Percentiles rank a stretch among this genome's conserved stretches.
Conservation (phyloP, 2,329 filamentous ascomycete genomes). For the Trichoderma sp. region DNA sequence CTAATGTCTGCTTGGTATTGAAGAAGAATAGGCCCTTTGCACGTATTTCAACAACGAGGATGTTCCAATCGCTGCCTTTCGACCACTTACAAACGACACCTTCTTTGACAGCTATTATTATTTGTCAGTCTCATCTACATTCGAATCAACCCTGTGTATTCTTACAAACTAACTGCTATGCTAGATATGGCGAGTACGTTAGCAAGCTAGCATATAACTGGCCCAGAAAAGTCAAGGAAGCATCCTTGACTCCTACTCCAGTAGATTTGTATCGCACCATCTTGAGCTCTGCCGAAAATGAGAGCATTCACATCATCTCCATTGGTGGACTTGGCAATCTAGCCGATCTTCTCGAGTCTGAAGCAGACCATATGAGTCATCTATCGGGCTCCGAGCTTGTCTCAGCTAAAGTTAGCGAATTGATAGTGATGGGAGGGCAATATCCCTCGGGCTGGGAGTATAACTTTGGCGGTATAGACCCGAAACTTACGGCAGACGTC, state of each 20-base stretch:
- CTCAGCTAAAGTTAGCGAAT: neutral
- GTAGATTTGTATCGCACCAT: constrained; percentile 2
- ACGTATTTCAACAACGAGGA: constrained; percentile 11
- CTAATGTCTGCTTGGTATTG: too few species aligned
- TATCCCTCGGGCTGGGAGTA: constrained; percentile 23
- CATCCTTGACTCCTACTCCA: neutral
- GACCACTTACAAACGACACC: constrained; percentile 6
- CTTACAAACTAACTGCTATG: neutral
- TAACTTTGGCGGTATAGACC: constrained; percentile 11
- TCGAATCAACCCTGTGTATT: too few species aligned
- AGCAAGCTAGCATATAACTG: constrained; percentile 13
- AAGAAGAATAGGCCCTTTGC: neutral
- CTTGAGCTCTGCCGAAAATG: neutral
- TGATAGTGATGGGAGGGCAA: constrained; percentile 7
- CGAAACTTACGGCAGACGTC: constrained; percentile 1
- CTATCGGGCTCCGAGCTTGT: constrained; percentile 4
- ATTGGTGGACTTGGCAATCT: constrained; percentile 6
- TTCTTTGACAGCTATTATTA: constrained; percentile 23
- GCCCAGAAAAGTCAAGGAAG: neutral
- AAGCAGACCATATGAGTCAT: constrained; percentile 14
- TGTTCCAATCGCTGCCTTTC: constrained; percentile 18
- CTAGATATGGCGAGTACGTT: constrained; percentile 13
- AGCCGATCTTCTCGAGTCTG: constrained; percentile 7
- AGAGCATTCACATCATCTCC: constrained; percentile 20
- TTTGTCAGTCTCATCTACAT: neutral